Percentiles rank a stretch among this genome's conserved stretches.
phyloP scores from a whole-genome alignment of 495 filamentous ascomycete species.

The Cryomyces antarcticus region DNA sequence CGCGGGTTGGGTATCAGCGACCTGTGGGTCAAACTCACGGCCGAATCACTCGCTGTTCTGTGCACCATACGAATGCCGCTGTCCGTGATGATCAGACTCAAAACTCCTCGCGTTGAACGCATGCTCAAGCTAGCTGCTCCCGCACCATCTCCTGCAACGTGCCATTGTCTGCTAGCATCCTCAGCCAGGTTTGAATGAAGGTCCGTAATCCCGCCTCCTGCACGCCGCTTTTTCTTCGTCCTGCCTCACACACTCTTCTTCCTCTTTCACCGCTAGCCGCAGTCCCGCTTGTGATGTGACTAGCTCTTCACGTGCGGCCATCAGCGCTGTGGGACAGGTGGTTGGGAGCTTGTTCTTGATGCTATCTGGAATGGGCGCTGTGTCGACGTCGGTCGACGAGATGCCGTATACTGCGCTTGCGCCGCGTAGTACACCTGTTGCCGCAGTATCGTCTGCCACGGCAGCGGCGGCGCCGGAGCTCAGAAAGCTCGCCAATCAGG shows the following conservation, averaged over 20 bases:
- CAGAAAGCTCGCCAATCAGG: conserved; percentile 13
- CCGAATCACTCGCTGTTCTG: too few species aligned
- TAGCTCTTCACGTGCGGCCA: conserved; percentile 5
- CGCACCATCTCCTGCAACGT: conserved; percentile 5
- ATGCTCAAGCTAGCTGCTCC: not conserved
- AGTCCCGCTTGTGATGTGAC: conserved; percentile 5
- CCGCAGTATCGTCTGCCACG: conserved; percentile 2
- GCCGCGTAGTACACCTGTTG: not conserved
- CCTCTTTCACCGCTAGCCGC: conserved; percentile 3
- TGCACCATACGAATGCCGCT: too few species aligned
- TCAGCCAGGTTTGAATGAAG: conserved; percentile 11
- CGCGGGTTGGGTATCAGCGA: too few species aligned
- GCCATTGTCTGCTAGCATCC: conserved; percentile 12
- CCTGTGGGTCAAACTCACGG: too few species aligned
- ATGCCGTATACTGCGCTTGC: conserved; percentile 1
- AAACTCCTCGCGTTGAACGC: too few species aligned
- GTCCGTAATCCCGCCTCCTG: conserved; percentile 14
- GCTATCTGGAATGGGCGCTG: not conserved
- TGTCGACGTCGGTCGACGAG: conserved; percentile 4
- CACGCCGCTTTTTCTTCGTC: conserved; percentile 13
- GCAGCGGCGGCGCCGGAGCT: not conserved
- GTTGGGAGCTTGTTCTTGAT: not conserved
- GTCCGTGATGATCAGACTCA: too few species aligned
- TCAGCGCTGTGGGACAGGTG: conserved; percentile 10
- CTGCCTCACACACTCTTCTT: conserved; percentile 3